Evolutionary conservation across 2,329 filamentous ascomycete genomes (phyloP).

Genomic region (Hypoxylon sp.): DNA sequence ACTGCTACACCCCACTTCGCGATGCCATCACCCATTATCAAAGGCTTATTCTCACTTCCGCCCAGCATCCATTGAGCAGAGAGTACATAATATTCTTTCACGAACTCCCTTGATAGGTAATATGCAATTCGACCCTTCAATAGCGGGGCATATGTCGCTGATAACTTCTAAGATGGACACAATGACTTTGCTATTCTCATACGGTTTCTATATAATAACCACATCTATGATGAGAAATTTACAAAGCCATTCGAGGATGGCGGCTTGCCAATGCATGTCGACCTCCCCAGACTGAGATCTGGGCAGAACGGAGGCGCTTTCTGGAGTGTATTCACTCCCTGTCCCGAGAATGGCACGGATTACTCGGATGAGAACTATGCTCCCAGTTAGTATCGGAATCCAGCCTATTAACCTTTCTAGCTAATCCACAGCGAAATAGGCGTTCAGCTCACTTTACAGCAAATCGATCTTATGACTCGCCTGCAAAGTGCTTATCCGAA

Average conservation of each 20-base stretch:
- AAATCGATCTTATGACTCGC: conserved; percentile 76
- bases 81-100: conserved; percentile 63
- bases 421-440: conserved; percentile 62
- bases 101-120: conserved; percentile 67
- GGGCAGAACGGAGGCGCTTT: conserved; percentile 89
- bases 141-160: conserved; percentile 10
- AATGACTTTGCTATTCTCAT: conserved; percentile 87
- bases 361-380: conserved; percentile 82
- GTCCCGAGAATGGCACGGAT: conserved; percentile 79
- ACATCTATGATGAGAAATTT: conserved; percentile 83
- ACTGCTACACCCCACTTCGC: conserved; percentile 47
- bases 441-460: conserved; percentile 76
- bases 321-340: conserved; percentile 89
- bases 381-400: conserved; percentile 64
- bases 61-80: conserved; percentile 59
- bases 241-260: conserved; percentile 81
- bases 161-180: conserved; percentile 78
- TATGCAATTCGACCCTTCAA: conserved; percentile 1
- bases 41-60: conserved; percentile 48
- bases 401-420: not conserved
- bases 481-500: conserved; percentile 63
- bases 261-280: conserved; percentile 78
- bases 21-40: conserved; percentile 46
- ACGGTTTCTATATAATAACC: conserved; percentile 77
- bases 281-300: conserved; percentile 79